Evolutionary conservation across 768 basidiomycete genomes (phyloP).

Genomic region (Leccinellum rugosiceps): DNA sequence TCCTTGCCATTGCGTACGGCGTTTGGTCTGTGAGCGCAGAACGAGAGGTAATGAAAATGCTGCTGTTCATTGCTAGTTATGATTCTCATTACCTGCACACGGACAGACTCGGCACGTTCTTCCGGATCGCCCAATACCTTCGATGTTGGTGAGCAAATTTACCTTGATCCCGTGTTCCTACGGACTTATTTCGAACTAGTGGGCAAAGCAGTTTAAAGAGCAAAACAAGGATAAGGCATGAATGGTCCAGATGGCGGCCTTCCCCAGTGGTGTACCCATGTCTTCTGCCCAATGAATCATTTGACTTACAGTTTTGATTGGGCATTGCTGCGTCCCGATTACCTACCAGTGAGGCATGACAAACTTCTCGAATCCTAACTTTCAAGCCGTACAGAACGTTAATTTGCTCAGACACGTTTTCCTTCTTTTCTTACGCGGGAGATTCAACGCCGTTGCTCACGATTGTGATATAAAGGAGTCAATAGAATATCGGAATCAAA

Average conservation of each 20-base stretch:
- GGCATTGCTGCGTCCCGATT: neutral
- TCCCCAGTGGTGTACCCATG: neutral
- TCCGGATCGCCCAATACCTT: slow-evolving; percentile 72
- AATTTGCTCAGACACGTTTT: neutral
- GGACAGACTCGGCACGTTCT: slow-evolving; percentile 54
- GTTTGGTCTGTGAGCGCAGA: slow-evolving; percentile 74
- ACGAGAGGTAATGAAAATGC: slow-evolving; percentile 55
- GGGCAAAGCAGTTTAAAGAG: slow-evolving; percentile 49
- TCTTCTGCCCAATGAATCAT: neutral
- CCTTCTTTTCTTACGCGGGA: neutral
- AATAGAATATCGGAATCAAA: too few species aligned
- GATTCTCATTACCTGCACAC: slow-evolving; percentile 3
- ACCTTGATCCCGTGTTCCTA: neutral
- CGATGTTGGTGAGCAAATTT: slow-evolving; percentile 58
- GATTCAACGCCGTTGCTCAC: neutral
- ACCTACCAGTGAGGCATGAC: neutral
- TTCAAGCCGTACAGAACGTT: neutral
- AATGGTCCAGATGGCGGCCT: neutral
- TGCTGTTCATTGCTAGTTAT: neutral
- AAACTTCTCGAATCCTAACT: neutral
- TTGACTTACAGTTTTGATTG: neutral
- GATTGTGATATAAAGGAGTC: neutral
- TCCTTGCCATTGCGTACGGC: slow-evolving; percentile 61
- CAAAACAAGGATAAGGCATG: slow-evolving; percentile 16
- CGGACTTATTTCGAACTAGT: slow-evolving; percentile 30